Percentiles rank a stretch among this genome's conserved stretches.
Conservation (phyloP, 2,329 filamentous ascomycete species). For the Colletotrichum sidae region DNA sequence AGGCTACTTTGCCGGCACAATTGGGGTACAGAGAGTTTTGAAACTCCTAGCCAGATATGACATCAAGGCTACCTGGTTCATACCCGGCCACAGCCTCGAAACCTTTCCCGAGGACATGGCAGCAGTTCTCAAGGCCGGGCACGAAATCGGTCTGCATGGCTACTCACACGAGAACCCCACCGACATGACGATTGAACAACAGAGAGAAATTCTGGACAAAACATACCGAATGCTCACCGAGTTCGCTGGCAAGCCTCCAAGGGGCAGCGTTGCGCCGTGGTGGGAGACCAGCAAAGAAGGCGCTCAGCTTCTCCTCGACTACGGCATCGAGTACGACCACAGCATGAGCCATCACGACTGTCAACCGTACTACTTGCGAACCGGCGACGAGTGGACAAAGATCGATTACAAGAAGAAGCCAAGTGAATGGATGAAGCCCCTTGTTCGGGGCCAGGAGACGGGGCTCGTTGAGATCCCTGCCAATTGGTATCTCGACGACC, state of each 20-base stretch:
- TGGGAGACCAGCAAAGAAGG: conserved; percentile 80
- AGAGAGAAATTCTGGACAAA: conserved; percentile 79
- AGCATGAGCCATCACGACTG: conserved; percentile 75
- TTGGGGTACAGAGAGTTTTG: conserved; percentile 73
- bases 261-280: conserved; percentile 79
- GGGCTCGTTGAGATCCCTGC: conserved; percentile 76
- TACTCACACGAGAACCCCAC: conserved; percentile 81
- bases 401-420: conserved; percentile 74
- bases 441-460: conserved; percentile 68
- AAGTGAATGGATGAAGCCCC: conserved; percentile 74
- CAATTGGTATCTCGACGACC: conserved; percentile 73
- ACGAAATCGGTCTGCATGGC: conserved; percentile 71
- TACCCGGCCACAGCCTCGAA: conserved; percentile 61
- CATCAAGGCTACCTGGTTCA: conserved; percentile 72
- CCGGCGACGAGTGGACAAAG: conserved; percentile 74
- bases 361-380: conserved; percentile 72
- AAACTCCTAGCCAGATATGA: conserved; percentile 79
- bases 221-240: conserved; percentile 78
- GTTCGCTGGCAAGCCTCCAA: conserved; percentile 76
- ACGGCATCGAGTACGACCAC: conserved; percentile 78
- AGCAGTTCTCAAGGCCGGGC: conserved; percentile 57
- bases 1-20: conserved; percentile 76
- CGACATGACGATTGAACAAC: conserved; percentile 80
- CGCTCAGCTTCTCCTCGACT: conserved; percentile 71
- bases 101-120: conserved; percentile 60